A percentile compares a stretch with the other conserved stretches of the same genome.
Evolutionary conservation across 768 basidiomycete species (phyloP).

Genomic region (Trichaptum fuscoviolaceum): DNA sequence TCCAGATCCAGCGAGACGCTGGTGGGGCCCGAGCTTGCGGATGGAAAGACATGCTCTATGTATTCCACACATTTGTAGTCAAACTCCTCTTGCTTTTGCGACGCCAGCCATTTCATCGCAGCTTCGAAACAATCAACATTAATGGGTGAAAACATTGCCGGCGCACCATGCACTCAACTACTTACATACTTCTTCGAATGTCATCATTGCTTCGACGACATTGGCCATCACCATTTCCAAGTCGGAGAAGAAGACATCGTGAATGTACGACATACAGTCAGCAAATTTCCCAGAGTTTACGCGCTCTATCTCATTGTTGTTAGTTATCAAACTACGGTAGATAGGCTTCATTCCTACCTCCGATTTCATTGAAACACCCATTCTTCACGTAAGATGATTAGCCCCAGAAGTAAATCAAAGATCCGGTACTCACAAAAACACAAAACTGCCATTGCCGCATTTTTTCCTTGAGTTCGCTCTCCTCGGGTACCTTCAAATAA

Average conservation of each 20-base stretch:
- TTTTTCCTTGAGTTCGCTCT: too few relatives aligned
- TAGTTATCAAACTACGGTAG: too few relatives aligned
- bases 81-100: neutral
- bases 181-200: neutral
- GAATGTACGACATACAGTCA: neutral
- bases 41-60: neutral
- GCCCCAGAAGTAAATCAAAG: too few relatives aligned
- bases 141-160: neutral
- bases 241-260: neutral
- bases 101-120: neutral
- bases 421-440: too few relatives aligned
- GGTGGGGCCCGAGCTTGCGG: too few relatives aligned
- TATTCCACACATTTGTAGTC: neutral
- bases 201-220: neutral
- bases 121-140: neutral
- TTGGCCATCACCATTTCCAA: neutral
- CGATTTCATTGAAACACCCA: too few relatives aligned
- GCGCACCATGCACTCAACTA: neutral
- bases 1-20: neutral
- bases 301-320: neutral
- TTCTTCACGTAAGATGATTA: too few relatives aligned
- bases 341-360: too few relatives aligned
- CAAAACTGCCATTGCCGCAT: too few relatives aligned
- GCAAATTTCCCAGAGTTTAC: neutral
- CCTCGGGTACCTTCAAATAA: too few relatives aligned